phyloP scores from a whole-genome alignment of 176 grass and related monocot species.

The Cenchrus americanus region DNA sequence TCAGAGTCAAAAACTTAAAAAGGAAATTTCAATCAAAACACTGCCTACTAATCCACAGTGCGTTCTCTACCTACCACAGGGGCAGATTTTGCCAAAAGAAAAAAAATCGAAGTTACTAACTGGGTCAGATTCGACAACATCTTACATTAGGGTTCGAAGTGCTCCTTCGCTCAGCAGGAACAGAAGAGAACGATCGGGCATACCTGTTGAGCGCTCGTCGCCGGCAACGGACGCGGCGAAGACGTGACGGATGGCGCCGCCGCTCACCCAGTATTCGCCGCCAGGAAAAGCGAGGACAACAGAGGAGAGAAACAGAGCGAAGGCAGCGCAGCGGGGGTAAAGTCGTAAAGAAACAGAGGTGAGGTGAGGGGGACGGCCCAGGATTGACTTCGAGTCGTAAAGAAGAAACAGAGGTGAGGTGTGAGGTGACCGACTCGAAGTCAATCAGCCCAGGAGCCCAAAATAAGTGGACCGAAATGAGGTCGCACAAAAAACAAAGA shows the following conservation, averaged over 20 bases:
- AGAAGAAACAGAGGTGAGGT: too few relatives aligned
- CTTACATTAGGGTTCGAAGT: not conserved
- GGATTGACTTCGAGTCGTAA: too few relatives aligned
- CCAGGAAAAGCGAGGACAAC: not conserved
- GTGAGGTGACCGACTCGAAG: too few relatives aligned
- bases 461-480: too few relatives aligned
- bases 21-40: not conserved
- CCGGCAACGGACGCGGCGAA: not conserved
- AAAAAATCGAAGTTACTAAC: not conserved
- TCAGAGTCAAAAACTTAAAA: not conserved
- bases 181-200: not conserved
- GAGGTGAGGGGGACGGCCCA: too few relatives aligned
- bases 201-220: not conserved
- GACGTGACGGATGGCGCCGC: not conserved
- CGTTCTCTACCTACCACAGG: too few relatives aligned
- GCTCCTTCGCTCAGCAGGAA: not conserved
- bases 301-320: too few relatives aligned
- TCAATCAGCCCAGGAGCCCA: too few relatives aligned
- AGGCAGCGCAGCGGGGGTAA: too few relatives aligned
- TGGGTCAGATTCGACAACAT: not conserved
- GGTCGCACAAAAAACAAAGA: too few relatives aligned
- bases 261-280: not conserved
- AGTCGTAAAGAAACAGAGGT: too few relatives aligned
- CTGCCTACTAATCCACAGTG: not conserved
- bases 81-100: too few relatives aligned